Evolutionary conservation across 495 filamentous ascomycete genomes (phyloP), one percentile per base, ranked within the genome.

Genomic region (Cryomyces minteri): DNA sequence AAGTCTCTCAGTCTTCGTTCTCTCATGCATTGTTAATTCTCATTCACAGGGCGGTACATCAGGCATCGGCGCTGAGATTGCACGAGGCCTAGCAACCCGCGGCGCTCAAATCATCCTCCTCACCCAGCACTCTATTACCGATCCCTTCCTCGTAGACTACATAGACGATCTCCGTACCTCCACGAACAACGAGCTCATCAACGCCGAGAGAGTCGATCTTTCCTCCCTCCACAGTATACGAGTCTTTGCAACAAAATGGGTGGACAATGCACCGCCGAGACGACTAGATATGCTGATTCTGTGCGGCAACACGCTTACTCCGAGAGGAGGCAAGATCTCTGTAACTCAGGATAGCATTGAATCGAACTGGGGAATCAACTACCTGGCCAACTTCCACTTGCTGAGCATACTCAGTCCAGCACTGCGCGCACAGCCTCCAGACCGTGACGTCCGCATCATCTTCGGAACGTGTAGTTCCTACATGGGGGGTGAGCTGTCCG

Each of bases 201-300:
- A 88, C 54, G 87, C 92, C 45, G 90, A 99, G 60, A 81, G 92
- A 58, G 84, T 90, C 32, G 88, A 99, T 51, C 76, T 99, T 37
- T 63, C 79, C 29, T 88, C 82, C 9, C 67, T 96, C 12, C 74
- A 94, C 55, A 88, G 80, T 48, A 77, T 99, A 46, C 83, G 90
- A 28, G 68, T 77, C 47, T 99, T 99, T 57, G 90, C 90, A n/a
- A 99, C 90, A 3, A 87, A 87, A 65, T 99, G 92, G 86, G 82
- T 96, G 52, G 88, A 99, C 62, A 99, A 96, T 58, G 73, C 78
- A 30, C 88, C 92, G 0, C 82, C 87, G 18, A 75, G 90, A 34
- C 74, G 90, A n/a, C 67, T 99, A 4, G 90, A 99, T 60, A 85
- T 88, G 77, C 64, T 99, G 25, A 76, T 99, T 39, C 70, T 95